Base-by-base conservation (phyloP, 2,329 filamentous ascomycete species). In the Nannizziopsis arthrosporioides region DNA sequence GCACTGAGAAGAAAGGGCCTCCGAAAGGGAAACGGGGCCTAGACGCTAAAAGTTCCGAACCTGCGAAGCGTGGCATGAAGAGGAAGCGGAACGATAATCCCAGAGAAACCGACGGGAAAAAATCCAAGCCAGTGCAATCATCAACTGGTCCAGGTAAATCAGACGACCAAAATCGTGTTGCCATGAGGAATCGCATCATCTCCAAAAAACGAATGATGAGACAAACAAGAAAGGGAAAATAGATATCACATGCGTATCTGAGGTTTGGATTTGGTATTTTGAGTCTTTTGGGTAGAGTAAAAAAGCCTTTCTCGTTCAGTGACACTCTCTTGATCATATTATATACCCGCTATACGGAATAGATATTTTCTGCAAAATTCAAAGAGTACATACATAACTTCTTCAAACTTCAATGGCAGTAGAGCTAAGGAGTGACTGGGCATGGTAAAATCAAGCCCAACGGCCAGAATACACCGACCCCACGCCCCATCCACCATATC, bases 161-260 rank as follows among this genome's bases (percentile, higher is more conserved):
- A 12, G 64, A 66, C 31, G 66, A 70, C 31, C 66, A 71, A 42
- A 76, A 80, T 57, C 75, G 73, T 53, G 69, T 78, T 47, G 76
- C 76, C 19, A 77, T 76, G 61, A 69, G 78, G 53, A 85, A 87
- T 59, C 82, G 81, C 60, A 85, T 95, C 60, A 93, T 94, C 64
- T 82, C 80, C 42, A 82, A 85, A 65, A 95, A 94, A 72, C 76
- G 87, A 53, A 78, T 84, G 70, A 77, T 83, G 72, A 78, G 87
- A 47, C 73, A 70, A 54, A 61, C 64, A 51, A 83, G 83, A 66
- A 84, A 82, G 53, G 60, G 63, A 40, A 32, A 43, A 48, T 64
- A 62, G 53, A 56, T n/a, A 27, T 27, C 18, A 18, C 31, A 19
- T n/a, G n/a, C n/a, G n/a, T n/a, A n/a, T n/a, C n/a, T n/a, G 11